These are phyloP conservation scores for Lindgomyces ingoldianus DNA, from an alignment of 495 filamentous ascomycete species.

Conservation along the genomic window DNA sequence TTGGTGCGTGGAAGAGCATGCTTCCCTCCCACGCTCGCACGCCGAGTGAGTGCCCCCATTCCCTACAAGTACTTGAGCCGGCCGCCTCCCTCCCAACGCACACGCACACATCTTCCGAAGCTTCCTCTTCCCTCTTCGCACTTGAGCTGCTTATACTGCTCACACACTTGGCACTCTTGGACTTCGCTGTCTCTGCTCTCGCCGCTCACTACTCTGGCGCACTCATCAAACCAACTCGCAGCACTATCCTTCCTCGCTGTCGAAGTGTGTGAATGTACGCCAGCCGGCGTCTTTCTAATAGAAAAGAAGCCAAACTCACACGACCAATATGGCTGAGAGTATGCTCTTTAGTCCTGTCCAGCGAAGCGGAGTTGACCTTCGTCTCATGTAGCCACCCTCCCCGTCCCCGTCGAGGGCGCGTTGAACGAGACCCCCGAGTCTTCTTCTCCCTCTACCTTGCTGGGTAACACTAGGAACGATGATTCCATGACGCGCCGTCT, in stretches of 20 bases:
- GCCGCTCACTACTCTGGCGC: neutral
- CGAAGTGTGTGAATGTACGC: conserved; percentile 12
- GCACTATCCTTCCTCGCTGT: neutral
- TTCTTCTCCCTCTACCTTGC: neutral
- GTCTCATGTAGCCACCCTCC: conserved; percentile 17
- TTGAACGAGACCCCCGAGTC: conserved; percentile 7
- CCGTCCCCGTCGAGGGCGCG: neutral
- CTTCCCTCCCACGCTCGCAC: neutral
- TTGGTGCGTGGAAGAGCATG: neutral
- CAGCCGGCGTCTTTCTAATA: neutral
- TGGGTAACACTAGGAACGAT: neutral
- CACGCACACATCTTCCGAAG: neutral
- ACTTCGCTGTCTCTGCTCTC: neutral
- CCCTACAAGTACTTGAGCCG: neutral
- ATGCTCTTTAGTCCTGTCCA: neutral
- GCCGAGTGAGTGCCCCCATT: neutral
- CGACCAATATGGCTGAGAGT: conserved; percentile 27
- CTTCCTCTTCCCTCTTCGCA: neutral
- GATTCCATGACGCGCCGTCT: conserved; percentile 16
- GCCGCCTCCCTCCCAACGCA: neutral
- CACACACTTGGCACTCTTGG: neutral
- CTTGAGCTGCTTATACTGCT: neutral
- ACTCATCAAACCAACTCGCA: neutral
- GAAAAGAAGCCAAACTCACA: neutral
- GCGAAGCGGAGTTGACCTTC: conserved; percentile 9